These are phyloP conservation scores for Colletotrichum chrysophilum DNA, from an alignment of 2,329 filamentous ascomycete genomes.

Conservation along the genomic window DNA sequence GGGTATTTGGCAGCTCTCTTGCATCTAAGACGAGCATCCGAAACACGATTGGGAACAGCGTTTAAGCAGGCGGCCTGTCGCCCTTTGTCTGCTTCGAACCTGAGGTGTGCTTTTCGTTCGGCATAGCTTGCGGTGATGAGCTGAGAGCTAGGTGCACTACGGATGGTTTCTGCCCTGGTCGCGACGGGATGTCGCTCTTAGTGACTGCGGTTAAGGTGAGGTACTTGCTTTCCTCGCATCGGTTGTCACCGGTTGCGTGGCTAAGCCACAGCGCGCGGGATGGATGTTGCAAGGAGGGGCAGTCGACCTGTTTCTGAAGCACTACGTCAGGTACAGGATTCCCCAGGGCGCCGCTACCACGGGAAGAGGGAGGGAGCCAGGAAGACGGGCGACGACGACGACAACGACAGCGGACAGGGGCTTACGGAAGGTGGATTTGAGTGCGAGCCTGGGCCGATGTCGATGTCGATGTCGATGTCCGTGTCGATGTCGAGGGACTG, in stretches of 20 bases:
- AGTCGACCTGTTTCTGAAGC: neutral
- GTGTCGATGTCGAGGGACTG: neutral
- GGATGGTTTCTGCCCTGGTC: neutral
- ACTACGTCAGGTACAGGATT: neutral
- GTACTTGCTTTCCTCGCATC: neutral
- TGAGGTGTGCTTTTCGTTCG: neutral
- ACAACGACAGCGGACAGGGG: neutral
- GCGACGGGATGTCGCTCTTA: neutral
- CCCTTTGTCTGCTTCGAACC: neutral
- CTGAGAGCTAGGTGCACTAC: neutral
- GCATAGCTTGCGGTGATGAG: neutral
- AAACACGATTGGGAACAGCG: slow-evolving; percentile 13
- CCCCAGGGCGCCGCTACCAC: neutral
- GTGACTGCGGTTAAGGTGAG: neutral
- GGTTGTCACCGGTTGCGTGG: neutral
- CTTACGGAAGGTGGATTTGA: neutral
- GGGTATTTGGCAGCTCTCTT: neutral
- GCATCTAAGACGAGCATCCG: slow-evolving; percentile 1
- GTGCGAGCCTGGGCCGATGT: neutral
- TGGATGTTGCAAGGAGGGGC: neutral
- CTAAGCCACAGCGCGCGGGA: neutral
- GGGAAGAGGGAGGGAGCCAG: neutral
- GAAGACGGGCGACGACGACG: neutral
- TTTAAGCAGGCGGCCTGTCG: slow-evolving; percentile 1
- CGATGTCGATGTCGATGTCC: neutral